Conservation (phyloP, 2,329 filamentous ascomycete genomes). For the Cladosporium sp. region DNA sequence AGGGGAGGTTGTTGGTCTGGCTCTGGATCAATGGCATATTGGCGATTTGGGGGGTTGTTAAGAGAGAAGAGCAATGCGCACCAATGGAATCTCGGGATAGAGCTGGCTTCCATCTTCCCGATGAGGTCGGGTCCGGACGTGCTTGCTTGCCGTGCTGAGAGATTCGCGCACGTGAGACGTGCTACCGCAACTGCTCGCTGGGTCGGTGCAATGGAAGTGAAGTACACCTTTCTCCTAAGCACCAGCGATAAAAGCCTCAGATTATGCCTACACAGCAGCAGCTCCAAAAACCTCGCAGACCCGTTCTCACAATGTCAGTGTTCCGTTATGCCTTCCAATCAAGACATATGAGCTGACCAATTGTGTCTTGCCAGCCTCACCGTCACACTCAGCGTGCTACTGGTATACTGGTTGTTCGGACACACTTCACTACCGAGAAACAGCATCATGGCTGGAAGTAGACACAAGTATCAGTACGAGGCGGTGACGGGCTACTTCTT, state of each 20-base stretch:
- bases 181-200: neutral
- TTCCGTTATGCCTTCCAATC: neutral
- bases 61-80: neutral
- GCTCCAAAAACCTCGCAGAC: neutral
- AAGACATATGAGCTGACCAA: neutral
- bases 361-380: neutral
- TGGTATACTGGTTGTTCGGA: conserved; percentile 5
- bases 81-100: conserved; percentile 1
- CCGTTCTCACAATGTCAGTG: neutral
- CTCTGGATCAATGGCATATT: conserved; percentile 65
- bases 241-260: neutral
- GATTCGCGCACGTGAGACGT: neutral
- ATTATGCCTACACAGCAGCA: conserved; percentile 6
- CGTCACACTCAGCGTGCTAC: neutral
- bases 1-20: conserved; percentile 76
- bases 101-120: neutral
- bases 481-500: conserved; percentile 47
- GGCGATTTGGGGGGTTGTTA: conserved; percentile 5
- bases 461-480: conserved; percentile 21
- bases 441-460: conserved; percentile 13
- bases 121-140: too few species aligned
- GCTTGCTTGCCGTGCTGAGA: neutral
- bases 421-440: neutral
- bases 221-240: neutral
- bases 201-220: neutral